Evolutionary conservation across 768 basidiomycete genomes (phyloP).

Genomic region (Phaeotremella fagi): DNA sequence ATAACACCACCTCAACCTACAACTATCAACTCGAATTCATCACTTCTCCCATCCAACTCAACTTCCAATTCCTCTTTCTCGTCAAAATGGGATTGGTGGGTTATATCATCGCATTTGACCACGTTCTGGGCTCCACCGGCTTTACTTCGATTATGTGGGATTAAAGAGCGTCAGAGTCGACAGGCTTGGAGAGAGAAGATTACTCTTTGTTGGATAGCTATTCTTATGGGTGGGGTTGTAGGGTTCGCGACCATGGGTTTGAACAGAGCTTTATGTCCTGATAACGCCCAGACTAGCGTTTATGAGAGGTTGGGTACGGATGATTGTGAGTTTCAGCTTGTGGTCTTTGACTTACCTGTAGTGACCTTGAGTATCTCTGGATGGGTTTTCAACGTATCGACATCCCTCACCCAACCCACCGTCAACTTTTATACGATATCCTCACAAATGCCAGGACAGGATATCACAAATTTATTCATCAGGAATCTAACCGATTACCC

Average conservation of each 20-base stretch:
- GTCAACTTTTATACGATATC: conserved; percentile 62
- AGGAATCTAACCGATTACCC: conserved; percentile 64
- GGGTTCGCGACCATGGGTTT: conserved; percentile 94
- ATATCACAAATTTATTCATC: conserved; percentile 81
- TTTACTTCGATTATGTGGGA: conserved; percentile 67
- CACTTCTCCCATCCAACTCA: conserved; percentile 8
- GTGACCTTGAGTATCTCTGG: conserved; percentile 75
- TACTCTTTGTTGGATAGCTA: conserved; percentile 80
- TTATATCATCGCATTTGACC: conserved; percentile 67
- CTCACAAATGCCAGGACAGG: conserved; percentile 63
- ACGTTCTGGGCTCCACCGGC: conserved; percentile 86
- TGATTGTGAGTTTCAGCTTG: conserved; percentile 23
- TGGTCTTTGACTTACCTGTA: too few species aligned
- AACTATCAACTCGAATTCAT: conserved; percentile 44
- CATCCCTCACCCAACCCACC: conserved; percentile 54
- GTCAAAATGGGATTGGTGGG: conserved; percentile 59
- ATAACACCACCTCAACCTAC: conserved; percentile 70
- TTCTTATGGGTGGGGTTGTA: conserved; percentile 67
- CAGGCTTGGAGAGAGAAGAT: conserved; percentile 99
- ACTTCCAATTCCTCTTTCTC: neutral
- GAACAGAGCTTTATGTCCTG: conserved; percentile 84
- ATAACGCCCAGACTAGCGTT: conserved; percentile 42
- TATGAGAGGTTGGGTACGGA: conserved; percentile 33
- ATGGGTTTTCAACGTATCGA: conserved; percentile 66
- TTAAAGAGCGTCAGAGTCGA: conserved; percentile 68